Base-by-base conservation (phyloP, 805 yeast genomes). In the Saturnispora sanitii region DNA sequence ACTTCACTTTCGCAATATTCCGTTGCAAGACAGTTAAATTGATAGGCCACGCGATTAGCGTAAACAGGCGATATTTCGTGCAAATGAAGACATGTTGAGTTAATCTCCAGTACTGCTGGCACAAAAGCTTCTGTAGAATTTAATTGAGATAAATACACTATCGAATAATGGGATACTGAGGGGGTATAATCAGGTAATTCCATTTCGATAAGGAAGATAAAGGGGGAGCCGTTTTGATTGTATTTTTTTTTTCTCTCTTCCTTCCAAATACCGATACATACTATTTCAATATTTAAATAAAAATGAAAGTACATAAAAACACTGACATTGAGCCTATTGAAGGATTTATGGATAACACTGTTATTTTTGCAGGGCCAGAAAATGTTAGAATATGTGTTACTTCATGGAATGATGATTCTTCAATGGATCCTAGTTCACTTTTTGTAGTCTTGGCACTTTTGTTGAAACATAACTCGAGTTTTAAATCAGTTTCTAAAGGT, bases 41-140 rank as follows among this genome's bases (percentile, higher is more conserved):
- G 49, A 36, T 49, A 44, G 4, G 45, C 37, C 1, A 55, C 53
- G 19, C 28, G 47, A 27, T 41, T 49, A 15, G 35, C 40, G 23
- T 45, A 46, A 6, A 40, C 29, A 6, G 46, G 38, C 11, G 39
- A 38, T 1, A 61, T 6, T 4, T 40, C 31, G 35, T 56, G 56
- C 11, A 60, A 27, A 41, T 56, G 56, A 19, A 60, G 43, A 31
- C 52, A 56, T 1, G 64, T 60, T 6, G 64, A 59, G 41, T 61
- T 58, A 26, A 61, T 47, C 38, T 58, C 63, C 6, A 58, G 22
- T 0, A 61, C 29, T 3, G 53, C 46, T 1, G 64, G 63, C 19
- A 16, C 18, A 20, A 35, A 42, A 26, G 33, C 46, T 35, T 18
- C 16, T 21, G 16, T 33, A 22, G 7, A 26, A 4, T 16, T 25